Evolutionary conservation across 495 filamentous ascomycete genomes (phyloP), one percentile per base, ranked within the genome.

Genomic region (Talaromyces proteolyticus): DNA sequence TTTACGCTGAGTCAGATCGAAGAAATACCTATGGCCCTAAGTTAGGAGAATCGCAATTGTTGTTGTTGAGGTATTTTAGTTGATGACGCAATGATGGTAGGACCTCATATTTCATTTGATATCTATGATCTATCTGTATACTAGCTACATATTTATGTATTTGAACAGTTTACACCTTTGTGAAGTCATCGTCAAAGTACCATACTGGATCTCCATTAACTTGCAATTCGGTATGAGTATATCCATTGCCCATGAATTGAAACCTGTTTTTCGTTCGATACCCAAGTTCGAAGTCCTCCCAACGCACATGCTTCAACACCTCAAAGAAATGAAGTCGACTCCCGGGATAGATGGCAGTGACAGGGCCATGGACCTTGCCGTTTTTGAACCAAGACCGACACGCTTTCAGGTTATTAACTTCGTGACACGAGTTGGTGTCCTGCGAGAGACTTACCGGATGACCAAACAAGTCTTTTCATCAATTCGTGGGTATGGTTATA

Each of bases 241-340:
- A 20, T 6, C 76, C 76, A 56, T 77, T 69, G 5, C 76, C 73
- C 50, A 78, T 47, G 59, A 68, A 78, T 6, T 63, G 55, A 55
- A 77, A 77, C 25, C 75, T 56, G 42, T 77, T 76, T 6, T 53
- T 56, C 4, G 56, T 53, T 38, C 47, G 34, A 69, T 72, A 52
- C 18, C 16, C 19, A n/a, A 51, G 41, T 14, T 76, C 61, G 54
- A 65, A 82, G 53, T 80, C 77, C 42, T 81, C 76, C 22, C 54
- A 61, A 1, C 77, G 65, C 1, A 70, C 62, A 36, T 66, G 55
- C 34, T 66, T 60, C 26, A 81, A 40, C 3, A 68, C 65, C 41
- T 84, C 73, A 42, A 78, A 72, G 56, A 73, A 82, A 51, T 77
- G 73, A 7, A 75, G 57, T 3, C 62, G 60, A 22, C 60, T 56